Evolutionary conservation across 495 filamentous ascomycete species (phyloP).

Genomic region (Aspergillus asperescens): DNA sequence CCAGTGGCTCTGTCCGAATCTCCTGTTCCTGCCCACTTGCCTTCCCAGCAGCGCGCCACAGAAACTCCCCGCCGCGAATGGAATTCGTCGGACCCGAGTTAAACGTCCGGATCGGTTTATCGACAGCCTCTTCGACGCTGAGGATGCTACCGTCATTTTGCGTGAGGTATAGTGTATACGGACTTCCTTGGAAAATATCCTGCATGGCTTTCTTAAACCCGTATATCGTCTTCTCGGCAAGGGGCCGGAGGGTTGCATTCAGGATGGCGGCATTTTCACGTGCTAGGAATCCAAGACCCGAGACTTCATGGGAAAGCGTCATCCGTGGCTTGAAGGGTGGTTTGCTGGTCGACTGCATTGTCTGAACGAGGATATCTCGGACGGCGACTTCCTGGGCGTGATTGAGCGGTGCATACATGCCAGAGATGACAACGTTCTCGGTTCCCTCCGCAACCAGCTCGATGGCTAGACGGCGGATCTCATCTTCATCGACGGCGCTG

Average conservation of each 20-base stretch:
- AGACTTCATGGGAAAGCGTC: conserved; percentile 38
- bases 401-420: conserved; percentile 56
- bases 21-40: conserved; percentile 21
- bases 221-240: conserved; percentile 41
- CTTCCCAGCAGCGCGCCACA: conserved; percentile 26
- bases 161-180: conserved; percentile 46
- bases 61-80: conserved; percentile 46
- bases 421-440: conserved; percentile 49
- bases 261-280: conserved; percentile 52
- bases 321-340: conserved; percentile 10
- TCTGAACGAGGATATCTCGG: conserved; percentile 5
- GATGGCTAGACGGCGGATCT: conserved; percentile 10
- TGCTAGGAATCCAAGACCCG: conserved; percentile 44
- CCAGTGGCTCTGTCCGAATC: conserved; percentile 13
- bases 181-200: conserved; percentile 21
- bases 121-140: conserved; percentile 34
- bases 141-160: conserved; percentile 51
- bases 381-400: conserved; percentile 13
- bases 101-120: conserved; percentile 48
- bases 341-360: neutral
- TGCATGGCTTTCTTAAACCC: conserved; percentile 40
- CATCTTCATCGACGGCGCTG: conserved; percentile 15
- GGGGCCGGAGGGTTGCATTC: conserved; percentile 43
- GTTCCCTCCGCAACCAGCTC: conserved; percentile 21
- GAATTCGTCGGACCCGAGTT: conserved; percentile 51